Percentiles rank a stretch among this genome's conserved stretches.
phyloP scores from a whole-genome alignment of 192 early-diverging fungal genomes.

The Backusella sp. region DNA sequence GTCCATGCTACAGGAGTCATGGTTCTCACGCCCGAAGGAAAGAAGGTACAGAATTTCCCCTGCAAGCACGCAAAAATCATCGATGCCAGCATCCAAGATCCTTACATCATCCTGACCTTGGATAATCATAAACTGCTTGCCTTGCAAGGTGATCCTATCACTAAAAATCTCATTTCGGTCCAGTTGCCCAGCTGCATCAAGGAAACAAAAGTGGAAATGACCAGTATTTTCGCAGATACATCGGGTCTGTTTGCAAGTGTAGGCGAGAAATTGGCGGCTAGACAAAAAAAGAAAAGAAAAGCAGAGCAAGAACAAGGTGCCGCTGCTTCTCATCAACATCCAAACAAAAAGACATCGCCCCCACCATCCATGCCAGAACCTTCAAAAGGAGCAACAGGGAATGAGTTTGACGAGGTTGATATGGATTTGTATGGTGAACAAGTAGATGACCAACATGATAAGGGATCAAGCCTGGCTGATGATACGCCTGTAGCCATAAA shows the following conservation, averaged over 20 bases:
- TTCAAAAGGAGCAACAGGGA: conserved; percentile 2
- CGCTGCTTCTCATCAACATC: neutral
- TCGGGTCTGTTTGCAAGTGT: conserved; percentile 24
- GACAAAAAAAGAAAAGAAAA: conserved; percentile 8
- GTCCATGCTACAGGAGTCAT: conserved; percentile 74
- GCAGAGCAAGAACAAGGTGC: neutral
- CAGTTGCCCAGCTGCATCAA: conserved; percentile 42
- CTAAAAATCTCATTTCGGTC: conserved; percentile 40
- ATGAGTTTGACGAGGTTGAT: conserved; percentile 48
- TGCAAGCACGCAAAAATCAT: conserved; percentile 57
- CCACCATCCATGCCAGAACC: neutral
- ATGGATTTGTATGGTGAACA: conserved; percentile 44
- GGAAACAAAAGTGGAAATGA: conserved; percentile 34
- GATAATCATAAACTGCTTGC: conserved; percentile 61
- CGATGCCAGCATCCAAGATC: conserved; percentile 73
- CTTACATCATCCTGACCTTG: conserved; percentile 74
- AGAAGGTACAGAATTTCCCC: conserved; percentile 48
- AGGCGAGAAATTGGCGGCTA: neutral
- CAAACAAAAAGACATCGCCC: neutral
- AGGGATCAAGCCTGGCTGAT: neutral
- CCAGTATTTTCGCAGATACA: conserved; percentile 55
- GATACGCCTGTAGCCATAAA: neutral
- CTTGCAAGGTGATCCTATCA: conserved; percentile 55
- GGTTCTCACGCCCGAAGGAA: conserved; percentile 67
- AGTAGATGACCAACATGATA: neutral